These are phyloP conservation scores for Penicillium psychrosexuale DNA, from an alignment of 2,329 filamentous ascomycete genomes.

Conservation along the genomic window DNA sequence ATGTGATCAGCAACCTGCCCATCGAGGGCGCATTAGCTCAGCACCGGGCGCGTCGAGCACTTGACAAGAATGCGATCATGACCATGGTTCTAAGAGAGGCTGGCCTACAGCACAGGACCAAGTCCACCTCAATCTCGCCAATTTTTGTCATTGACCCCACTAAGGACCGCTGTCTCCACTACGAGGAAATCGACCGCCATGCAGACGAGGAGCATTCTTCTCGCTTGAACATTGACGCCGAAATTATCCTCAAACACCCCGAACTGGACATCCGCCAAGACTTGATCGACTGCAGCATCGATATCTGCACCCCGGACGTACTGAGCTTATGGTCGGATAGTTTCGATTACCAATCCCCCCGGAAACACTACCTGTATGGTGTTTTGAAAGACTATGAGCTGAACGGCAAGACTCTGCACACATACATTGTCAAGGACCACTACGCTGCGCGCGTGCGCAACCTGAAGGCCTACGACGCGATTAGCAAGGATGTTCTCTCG, in stretches of 20 bases:
- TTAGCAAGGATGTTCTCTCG: slow-evolving; percentile 80
- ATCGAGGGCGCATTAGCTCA: slow-evolving; percentile 75
- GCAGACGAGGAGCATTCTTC: slow-evolving; percentile 51
- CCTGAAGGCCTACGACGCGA: slow-evolving; percentile 82
- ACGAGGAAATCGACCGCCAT: slow-evolving; percentile 78
- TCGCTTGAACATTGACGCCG: slow-evolving; percentile 67
- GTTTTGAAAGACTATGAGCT: slow-evolving; percentile 95
- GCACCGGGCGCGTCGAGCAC: slow-evolving; percentile 75
- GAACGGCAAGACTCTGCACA: slow-evolving; percentile 95
- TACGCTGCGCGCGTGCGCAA: slow-evolving; percentile 86
- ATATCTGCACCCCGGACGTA: slow-evolving; percentile 96
- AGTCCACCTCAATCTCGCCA: slow-evolving; percentile 69
- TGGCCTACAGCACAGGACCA: slow-evolving; percentile 71
- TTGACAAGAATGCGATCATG: slow-evolving; percentile 95
- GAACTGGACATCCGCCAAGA: slow-evolving; percentile 84
- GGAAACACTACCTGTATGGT: slow-evolving; percentile 84
- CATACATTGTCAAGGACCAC: slow-evolving; percentile 75
- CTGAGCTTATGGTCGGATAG: slow-evolving; percentile 94
- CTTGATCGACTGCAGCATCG: slow-evolving; percentile 88
- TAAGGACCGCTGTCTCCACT: slow-evolving; percentile 81
- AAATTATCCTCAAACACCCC: slow-evolving; percentile 67
- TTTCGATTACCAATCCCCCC: slow-evolving; percentile 90
- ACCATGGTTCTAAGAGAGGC: slow-evolving; percentile 85
- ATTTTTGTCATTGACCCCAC: slow-evolving; percentile 82
- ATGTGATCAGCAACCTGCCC: slow-evolving; percentile 83